These are phyloP conservation scores for Pythium folliculosum DNA, from an alignment of 352 stramenopile genomes.

Conservation along the genomic window DNA sequence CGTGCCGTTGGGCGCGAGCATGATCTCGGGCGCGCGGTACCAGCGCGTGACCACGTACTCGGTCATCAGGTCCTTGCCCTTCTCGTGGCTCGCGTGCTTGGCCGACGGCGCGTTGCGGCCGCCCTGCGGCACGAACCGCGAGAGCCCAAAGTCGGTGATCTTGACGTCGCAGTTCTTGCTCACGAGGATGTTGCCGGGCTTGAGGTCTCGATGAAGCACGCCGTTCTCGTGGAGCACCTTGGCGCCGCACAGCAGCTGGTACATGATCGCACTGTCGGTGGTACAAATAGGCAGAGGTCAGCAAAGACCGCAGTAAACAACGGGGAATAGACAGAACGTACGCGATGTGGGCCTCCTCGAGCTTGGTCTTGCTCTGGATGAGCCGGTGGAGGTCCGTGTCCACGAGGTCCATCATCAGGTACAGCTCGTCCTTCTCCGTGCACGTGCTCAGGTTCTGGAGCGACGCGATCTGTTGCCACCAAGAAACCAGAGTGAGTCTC, in stretches of 20 bases:
- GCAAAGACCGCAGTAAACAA: slow-evolving; percentile 15
- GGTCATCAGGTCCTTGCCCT: slow-evolving; percentile 78
- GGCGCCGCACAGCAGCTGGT: slow-evolving; percentile 89
- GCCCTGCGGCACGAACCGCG: slow-evolving; percentile 63
- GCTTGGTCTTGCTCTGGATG: slow-evolving; percentile 88
- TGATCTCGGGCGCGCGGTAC: slow-evolving; percentile 95
- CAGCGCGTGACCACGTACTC: slow-evolving; percentile 94
- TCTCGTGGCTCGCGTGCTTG: slow-evolving; percentile 38
- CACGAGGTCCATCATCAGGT: slow-evolving; percentile 95
- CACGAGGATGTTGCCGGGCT: slow-evolving; percentile 85
- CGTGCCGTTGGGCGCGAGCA: slow-evolving; percentile 89
- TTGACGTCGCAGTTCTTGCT: slow-evolving; percentile 87
- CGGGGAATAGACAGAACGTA: slow-evolving; percentile 30
- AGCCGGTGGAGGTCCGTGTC: slow-evolving; percentile 92
- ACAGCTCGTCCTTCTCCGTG: slow-evolving; percentile 91
- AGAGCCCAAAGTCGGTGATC: slow-evolving; percentile 85
- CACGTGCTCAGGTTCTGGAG: slow-evolving; percentile 84
- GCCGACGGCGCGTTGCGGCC: slow-evolving; percentile 6
- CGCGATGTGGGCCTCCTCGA: slow-evolving; percentile 77
- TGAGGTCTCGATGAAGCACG: slow-evolving; percentile 84
- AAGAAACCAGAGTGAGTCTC: background rate
- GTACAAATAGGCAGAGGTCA: background rate
- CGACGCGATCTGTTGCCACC: slow-evolving; percentile 54
- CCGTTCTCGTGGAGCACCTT: slow-evolving; percentile 91
- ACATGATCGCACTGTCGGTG: slow-evolving; percentile 89